phyloP scores from a whole-genome alignment of 208 protist genomes.

The Acanthamoeba rhysodes region DNA sequence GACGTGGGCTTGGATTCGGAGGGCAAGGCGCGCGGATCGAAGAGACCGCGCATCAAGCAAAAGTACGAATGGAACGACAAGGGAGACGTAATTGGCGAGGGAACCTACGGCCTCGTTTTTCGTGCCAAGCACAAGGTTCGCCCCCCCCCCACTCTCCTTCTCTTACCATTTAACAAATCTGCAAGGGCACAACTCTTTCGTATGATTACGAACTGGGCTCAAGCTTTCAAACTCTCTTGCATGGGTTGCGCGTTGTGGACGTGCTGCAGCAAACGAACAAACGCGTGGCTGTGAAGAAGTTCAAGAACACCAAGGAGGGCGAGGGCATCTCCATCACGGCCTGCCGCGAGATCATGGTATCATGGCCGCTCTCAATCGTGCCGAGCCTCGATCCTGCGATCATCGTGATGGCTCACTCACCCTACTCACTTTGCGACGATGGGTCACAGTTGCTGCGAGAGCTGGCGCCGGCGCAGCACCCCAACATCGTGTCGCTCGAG shows the following conservation, averaged over 20 bases:
- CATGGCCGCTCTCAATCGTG: neutral
- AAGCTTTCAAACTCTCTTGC: too few relatives aligned
- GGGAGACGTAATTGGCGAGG: slow-evolving; percentile 83
- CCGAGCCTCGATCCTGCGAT: neutral
- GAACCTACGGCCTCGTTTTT: slow-evolving; percentile 87
- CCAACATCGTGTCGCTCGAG: slow-evolving; percentile 84
- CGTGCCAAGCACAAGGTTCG: slow-evolving; percentile 79
- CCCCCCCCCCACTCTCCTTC: too few relatives aligned
- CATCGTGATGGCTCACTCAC: neutral
- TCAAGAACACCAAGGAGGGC: slow-evolving; percentile 86
- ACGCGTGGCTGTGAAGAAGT: slow-evolving; percentile 85
- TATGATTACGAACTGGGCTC: too few relatives aligned
- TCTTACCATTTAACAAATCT: too few relatives aligned
- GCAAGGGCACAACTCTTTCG: too few relatives aligned
- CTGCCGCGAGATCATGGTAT: slow-evolving; percentile 84
- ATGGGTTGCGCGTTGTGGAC: too few relatives aligned
- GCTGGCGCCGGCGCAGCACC: slow-evolving; percentile 76
- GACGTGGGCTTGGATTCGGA: slow-evolving; percentile 22
- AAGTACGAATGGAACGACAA: slow-evolving; percentile 70
- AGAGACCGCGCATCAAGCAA: slow-evolving; percentile 7
- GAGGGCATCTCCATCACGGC: slow-evolving; percentile 86
- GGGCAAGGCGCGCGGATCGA: slow-evolving; percentile 27
- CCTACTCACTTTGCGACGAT: neutral
- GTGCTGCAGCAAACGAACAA: slow-evolving; percentile 71
- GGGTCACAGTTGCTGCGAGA: slow-evolving; percentile 83